These are phyloP conservation scores for Pestalotiopsis sp. DNA, from an alignment of 2,329 filamentous ascomycete species.

Conservation along the genomic window DNA sequence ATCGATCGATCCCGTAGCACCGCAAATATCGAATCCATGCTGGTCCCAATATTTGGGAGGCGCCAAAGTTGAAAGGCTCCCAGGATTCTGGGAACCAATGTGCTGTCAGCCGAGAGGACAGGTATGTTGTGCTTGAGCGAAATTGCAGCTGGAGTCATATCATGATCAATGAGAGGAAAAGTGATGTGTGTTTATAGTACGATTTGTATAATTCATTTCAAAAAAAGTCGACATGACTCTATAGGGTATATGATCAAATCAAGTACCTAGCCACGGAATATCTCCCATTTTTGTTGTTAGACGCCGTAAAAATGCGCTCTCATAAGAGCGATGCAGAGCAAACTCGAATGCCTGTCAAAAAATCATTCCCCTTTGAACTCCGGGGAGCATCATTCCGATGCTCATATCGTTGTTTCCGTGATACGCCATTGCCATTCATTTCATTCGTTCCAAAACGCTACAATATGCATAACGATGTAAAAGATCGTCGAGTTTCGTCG, in stretches of 20 bases:
- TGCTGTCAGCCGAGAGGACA: background rate
- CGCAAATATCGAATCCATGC: background rate
- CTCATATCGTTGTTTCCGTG: background rate
- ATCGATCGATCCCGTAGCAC: background rate
- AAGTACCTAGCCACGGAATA: background rate
- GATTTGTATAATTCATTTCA: background rate
- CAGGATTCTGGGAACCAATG: background rate
- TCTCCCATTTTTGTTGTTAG: background rate
- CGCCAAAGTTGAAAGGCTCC: background rate
- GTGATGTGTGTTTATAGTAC: background rate
- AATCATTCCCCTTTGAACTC: background rate
- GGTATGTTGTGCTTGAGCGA: background rate
- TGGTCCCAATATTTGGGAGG: background rate
- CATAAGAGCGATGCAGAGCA: background rate
- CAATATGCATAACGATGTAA: slow-evolving; percentile 2
- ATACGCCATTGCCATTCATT: background rate
- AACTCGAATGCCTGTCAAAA: background rate
- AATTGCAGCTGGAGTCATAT: background rate
- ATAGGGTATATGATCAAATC: background rate
- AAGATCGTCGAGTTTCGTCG: slow-evolving; percentile 11
- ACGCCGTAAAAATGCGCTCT: background rate
- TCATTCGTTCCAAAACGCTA: slow-evolving; percentile 4
- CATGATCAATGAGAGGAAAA: background rate
- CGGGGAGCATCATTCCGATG: background rate
- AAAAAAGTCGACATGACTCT: background rate